Conservation (phyloP, 164 flowering plant species). For the Tetracentron sinense region DNA sequence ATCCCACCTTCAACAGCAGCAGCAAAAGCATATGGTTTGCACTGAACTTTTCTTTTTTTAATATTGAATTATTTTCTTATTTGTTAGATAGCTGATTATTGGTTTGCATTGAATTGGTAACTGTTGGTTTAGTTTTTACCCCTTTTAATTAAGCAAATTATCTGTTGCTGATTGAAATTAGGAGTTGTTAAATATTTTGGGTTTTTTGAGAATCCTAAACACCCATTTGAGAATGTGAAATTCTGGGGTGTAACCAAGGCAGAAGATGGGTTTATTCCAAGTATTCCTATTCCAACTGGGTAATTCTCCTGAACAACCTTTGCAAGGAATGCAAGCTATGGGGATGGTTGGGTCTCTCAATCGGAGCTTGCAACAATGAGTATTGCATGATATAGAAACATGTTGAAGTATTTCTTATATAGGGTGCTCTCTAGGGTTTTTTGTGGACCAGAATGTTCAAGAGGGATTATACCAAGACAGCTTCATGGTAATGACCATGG, state of each 20-base stretch:
- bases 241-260: conserved; percentile 63
- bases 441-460: too few species aligned
- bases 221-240: conserved; percentile 2
- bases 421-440: too few species aligned
- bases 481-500: too few species aligned
- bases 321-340: conserved; percentile 75
- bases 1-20: conserved; percentile 24
- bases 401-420: conserved; percentile 55
- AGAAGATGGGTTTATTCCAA: conserved; percentile 65
- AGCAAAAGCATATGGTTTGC: conserved; percentile 41
- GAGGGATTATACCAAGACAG: too few species aligned
- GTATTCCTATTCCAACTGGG: conserved; percentile 64
- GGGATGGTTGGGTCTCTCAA: conserved; percentile 65
- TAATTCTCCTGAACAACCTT: conserved; percentile 61
- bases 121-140: too few species aligned
- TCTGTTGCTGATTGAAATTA: background rate
- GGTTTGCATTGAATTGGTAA: too few species aligned
- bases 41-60: too few species aligned
- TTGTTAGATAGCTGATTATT: too few species aligned
- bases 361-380: conserved; percentile 57
- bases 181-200: background rate
- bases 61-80: too few species aligned
- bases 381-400: too few species aligned
- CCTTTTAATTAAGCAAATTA: too few species aligned
- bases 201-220: background rate